Evolutionary conservation across 805 yeast genomes (phyloP), one percentile per base, ranked within the genome.

Genomic region (Saccharomyces eubayanus): DNA sequence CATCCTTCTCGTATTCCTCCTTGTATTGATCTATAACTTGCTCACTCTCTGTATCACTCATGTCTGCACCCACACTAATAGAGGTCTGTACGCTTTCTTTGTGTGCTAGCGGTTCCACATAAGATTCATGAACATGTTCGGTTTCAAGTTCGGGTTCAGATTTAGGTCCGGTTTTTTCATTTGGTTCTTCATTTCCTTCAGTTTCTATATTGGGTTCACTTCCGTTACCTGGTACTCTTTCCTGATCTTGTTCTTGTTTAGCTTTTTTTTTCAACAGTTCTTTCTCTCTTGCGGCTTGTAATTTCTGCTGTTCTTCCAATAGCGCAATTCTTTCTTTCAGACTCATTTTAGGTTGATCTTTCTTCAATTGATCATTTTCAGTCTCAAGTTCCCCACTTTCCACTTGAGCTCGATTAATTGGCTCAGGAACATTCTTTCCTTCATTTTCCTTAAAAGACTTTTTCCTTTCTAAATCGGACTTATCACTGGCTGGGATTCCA

Each of bases 311-410:
- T 63, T 88, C 81, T 67, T 91, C 96, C 50, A 92, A 74, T 63
- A 88, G 63, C 5, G 89, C 89, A 65, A 92, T 89, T 59, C 98
- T 79, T 61, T 94, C 97, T 65, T 86, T 86, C 62, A 92, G 74
- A 54, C 95, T 85, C 74, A 90, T 71, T 60, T 87, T 83, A 8
- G 96, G 96, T 31, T 77, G 80, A 31, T 77, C 85, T 29, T 75
- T 80, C 24, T 36, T 36, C 20, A 36, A 36, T 54, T 79, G 81
- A 53, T 75, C 73, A 28, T 63, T 59, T 5, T 63, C 71, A 21
- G 45, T 24, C 10, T 64, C 68, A 8, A 64, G 64, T 1, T 62
- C 53, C 0, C 61, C 30, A 16, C 50, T 49, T 31, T 65, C 69
- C 8, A 65, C 62, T 9, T 50, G 58, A 11, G 55, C 51, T 20